These are phyloP conservation scores for Talaromyces stipitatus DNA, from an alignment of 495 filamentous ascomycete species.

Conservation along the genomic window DNA sequence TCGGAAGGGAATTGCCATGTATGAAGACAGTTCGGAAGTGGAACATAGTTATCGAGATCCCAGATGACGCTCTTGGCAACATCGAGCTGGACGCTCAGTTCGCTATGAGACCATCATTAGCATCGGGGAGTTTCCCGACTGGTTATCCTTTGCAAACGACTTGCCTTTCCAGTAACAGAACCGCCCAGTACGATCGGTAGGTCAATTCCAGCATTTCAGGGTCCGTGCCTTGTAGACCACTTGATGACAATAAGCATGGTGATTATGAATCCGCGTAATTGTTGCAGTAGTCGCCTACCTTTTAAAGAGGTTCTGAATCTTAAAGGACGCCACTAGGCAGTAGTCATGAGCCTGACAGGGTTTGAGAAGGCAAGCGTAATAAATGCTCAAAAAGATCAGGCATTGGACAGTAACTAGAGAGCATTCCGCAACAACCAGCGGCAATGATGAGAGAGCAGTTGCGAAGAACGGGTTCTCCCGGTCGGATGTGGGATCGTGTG, in stretches of 20 bases:
- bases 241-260: neutral
- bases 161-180: slow-evolving; percentile 1
- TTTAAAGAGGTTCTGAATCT: slow-evolving; percentile 4
- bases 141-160: neutral
- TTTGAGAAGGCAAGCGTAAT: slow-evolving; percentile 5
- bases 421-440: slow-evolving; percentile 1
- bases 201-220: slow-evolving; percentile 1
- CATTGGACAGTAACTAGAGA: neutral
- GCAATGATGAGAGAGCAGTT: slow-evolving; percentile 1
- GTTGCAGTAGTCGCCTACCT: neutral
- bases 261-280: neutral
- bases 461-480: neutral
- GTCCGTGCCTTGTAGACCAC: neutral
- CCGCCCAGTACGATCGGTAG: neutral
- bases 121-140: neutral
- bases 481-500: neutral
- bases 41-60: neutral
- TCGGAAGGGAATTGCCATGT: neutral
- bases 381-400: neutral
- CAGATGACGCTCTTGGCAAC: slow-evolving; percentile 4
- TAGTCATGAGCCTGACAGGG: slow-evolving; percentile 6
- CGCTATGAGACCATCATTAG: neutral
- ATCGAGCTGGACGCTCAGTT: slow-evolving; percentile 1
- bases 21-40: slow-evolving; percentile 1
- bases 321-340: slow-evolving; percentile 3